These are phyloP conservation scores for Geotrichum phurueaensis DNA, from an alignment of 1,139 yeast species.

Conservation along the genomic window DNA sequence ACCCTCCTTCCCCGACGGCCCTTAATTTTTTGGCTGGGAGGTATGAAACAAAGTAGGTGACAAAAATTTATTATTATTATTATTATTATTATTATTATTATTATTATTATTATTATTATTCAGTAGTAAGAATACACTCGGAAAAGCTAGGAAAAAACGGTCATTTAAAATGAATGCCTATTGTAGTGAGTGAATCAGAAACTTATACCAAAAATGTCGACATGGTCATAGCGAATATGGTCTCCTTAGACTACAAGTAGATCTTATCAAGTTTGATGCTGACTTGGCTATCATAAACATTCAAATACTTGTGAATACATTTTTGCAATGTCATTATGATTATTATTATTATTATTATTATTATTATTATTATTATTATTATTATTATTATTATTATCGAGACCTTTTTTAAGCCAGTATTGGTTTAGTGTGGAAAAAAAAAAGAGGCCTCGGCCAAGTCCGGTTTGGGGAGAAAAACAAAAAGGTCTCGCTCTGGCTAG, in stretches of 20 bases:
- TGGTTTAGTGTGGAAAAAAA: neutral
- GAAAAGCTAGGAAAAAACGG: too few species aligned
- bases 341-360: neutral
- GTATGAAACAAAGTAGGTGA: neutral
- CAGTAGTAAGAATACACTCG: too few species aligned
- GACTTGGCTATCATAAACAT: too few species aligned
- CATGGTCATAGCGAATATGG: too few species aligned
- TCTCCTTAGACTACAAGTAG: too few species aligned
- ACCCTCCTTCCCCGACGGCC: neutral
- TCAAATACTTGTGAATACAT: too few species aligned
- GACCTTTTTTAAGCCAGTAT: neutral
- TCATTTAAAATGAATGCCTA: too few species aligned
- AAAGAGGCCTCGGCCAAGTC: constrained; percentile 6
- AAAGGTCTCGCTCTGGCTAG: neutral
- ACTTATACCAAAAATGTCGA: too few species aligned
- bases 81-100: neutral
- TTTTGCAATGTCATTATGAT: too few species aligned
- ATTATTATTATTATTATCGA: neutral
- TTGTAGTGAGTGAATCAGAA: too few species aligned
- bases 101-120: neutral
- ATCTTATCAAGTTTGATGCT: too few species aligned
- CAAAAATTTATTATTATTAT: neutral
- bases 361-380: too few species aligned
- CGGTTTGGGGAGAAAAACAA: neutral
- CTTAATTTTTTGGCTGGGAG: neutral